These are phyloP conservation scores for Coniochaeta prunicola DNA, from an alignment of 2,329 filamentous ascomycete genomes.

Conservation along the genomic window DNA sequence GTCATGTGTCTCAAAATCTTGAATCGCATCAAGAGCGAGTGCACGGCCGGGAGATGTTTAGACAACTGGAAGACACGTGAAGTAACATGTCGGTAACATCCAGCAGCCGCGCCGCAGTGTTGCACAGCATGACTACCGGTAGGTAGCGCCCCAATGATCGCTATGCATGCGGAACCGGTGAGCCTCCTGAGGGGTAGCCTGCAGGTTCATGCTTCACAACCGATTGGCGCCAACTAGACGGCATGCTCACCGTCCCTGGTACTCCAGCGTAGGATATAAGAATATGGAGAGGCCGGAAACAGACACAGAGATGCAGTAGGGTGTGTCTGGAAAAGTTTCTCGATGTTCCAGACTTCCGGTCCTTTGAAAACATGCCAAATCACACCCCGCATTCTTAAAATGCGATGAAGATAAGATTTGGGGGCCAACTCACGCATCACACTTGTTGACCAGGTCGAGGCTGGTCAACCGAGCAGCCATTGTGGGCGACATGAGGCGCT, in stretches of 20 bases:
- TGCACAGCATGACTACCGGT: neutral
- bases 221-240: neutral
- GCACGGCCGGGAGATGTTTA: neutral
- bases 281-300: neutral
- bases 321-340: neutral
- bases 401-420: constrained; percentile 1
- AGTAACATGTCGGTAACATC: neutral
- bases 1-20: neutral
- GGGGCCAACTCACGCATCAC: constrained; percentile 41
- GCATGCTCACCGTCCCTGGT: neutral
- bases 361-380: neutral
- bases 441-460: constrained; percentile 45
- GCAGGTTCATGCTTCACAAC: neutral
- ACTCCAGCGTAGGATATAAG: neutral
- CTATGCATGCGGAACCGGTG: constrained; percentile 1
- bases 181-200: neutral
- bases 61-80: neutral
- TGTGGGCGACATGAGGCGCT: neutral
- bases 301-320: neutral
- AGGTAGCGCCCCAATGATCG: neutral
- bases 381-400: neutral
- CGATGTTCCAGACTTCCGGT: neutral
- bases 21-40: neutral
- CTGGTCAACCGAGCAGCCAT: constrained; percentile 22
- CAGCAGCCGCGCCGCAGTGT: neutral